These are phyloP conservation scores for Fusarium liriodendri DNA, from an alignment of 2,329 filamentous ascomycete genomes.

Conservation along the genomic window DNA sequence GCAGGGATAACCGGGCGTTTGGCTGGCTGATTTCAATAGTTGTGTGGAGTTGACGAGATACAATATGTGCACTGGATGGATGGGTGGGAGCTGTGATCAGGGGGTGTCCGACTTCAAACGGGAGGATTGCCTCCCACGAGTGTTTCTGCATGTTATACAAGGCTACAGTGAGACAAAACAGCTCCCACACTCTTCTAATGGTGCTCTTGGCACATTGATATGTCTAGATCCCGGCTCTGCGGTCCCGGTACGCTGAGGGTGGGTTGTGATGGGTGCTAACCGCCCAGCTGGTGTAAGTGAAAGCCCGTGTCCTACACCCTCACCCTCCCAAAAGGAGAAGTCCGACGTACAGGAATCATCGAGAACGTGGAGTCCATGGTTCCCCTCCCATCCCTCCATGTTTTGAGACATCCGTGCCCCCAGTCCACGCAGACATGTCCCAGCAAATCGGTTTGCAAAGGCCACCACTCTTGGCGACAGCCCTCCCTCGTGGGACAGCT, in stretches of 20 bases:
- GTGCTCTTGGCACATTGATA: neutral
- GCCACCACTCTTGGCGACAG: neutral
- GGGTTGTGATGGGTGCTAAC: neutral
- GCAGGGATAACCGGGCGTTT: neutral
- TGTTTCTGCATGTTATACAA: neutral
- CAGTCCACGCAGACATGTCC: neutral
- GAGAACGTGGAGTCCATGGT: neutral
- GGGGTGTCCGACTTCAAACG: neutral
- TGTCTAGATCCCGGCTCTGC: neutral
- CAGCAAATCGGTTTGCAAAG: neutral
- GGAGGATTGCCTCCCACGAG: neutral
- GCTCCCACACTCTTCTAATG: neutral
- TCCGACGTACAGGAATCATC: neutral
- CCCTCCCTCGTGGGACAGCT: neutral
- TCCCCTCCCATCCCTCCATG: neutral
- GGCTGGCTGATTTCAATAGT: neutral
- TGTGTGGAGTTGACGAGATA: neutral
- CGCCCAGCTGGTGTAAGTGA: constrained; percentile 1
- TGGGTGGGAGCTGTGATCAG: neutral
- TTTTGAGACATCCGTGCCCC: neutral
- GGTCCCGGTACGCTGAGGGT: neutral
- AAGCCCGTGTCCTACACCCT: neutral
- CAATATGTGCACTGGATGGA: neutral
- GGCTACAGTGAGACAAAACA: neutral
- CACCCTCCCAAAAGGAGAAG: neutral